Conservation (phyloP, 1,139 yeast species). For the Hansenula lynferdii region DNA sequence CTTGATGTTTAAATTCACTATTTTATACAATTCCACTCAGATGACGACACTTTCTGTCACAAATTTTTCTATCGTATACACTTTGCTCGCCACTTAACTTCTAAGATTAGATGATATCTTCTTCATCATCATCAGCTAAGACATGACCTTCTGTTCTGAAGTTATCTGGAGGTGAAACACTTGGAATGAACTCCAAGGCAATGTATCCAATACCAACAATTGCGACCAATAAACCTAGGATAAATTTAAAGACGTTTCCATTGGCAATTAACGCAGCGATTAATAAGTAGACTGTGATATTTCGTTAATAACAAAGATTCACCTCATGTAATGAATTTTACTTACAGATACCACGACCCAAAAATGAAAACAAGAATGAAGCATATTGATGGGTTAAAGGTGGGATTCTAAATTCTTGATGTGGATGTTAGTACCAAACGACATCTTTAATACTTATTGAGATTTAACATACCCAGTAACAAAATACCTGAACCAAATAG, state of each 20-base stretch:
- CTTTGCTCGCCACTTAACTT: too few species aligned
- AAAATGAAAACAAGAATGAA: slow-evolving; percentile 75
- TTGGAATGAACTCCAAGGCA: slow-evolving; percentile 64
- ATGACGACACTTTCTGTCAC: too few species aligned
- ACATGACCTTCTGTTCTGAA: slow-evolving; percentile 31
- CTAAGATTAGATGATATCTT: slow-evolving; percentile 22
- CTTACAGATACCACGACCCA: slow-evolving; percentile 75
- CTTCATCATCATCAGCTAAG: slow-evolving; percentile 22
- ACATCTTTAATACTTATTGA: too few species aligned
- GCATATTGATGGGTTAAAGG: slow-evolving; percentile 67
- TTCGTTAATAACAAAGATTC: background rate
- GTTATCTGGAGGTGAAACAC: slow-evolving; percentile 68
- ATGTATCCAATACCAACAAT: slow-evolving; percentile 54
- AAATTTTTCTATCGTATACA: too few species aligned
- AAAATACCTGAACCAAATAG: slow-evolving; percentile 53
- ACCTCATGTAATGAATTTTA: slow-evolving; percentile 12
- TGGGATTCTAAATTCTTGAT: slow-evolving; percentile 56
- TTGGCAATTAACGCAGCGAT: slow-evolving; percentile 62
- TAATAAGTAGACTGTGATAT: slow-evolving; percentile 48
- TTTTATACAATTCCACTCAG: too few species aligned
- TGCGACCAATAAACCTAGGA: slow-evolving; percentile 52
- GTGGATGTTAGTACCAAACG: background rate
- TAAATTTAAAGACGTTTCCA: slow-evolving; percentile 48
- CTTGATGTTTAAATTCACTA: too few species aligned
- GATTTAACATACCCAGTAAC: slow-evolving; percentile 39